Evolutionary conservation across 441 rosid species (phyloP), one percentile per base, ranked within the genome.

Genomic region (Jatropha podagrica): DNA sequence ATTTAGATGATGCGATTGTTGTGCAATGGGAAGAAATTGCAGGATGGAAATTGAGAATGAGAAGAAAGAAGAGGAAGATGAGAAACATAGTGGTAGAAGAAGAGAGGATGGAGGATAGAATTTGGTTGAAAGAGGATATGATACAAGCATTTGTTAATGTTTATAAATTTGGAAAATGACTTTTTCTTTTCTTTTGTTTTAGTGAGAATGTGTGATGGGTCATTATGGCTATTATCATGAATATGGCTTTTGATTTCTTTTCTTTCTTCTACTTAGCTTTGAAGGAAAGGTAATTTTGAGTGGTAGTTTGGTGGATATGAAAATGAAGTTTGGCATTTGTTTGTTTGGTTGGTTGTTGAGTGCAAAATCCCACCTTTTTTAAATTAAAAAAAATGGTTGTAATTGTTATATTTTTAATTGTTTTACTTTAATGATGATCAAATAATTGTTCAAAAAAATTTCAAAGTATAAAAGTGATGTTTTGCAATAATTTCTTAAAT

Each of bases 21-120:
- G 88, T 83, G 80, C 98, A 95, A n/a, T 83, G 94, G 3, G 90
- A 81, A 7, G 95, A 85, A 23, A 62, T 44, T 5, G 85, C 79
- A 9, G 70, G 46, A 11, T 74, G 81, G 37, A 86, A 74, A 65
- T 79, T 74, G 68, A 84, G 71, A 69, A 73, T 68, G 42, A 85
- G 32, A 7, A 88, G 76, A 61, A 86, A 78, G 65, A 77, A n/a
- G 48, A 81, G 46, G 59, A 78, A 13, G 67, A 77, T 52, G 54
- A 71, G 66, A 74, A 79, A 40, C 79, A 83, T 51, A 71, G 79
- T 69, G 65, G 75, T 46, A 69, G 74, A 42, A 26, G 65, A 62
- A 18, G 58, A 49, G 0, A 58, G 60, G 23, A 11, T 4, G 17
- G 11, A 68, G 11, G 48, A 42, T 23, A 32, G 64, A 44, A 0